These are phyloP conservation scores for Umbelopsis sp. DNA, from an alignment of 192 early-diverging fungal genomes.

Conservation along the genomic window DNA sequence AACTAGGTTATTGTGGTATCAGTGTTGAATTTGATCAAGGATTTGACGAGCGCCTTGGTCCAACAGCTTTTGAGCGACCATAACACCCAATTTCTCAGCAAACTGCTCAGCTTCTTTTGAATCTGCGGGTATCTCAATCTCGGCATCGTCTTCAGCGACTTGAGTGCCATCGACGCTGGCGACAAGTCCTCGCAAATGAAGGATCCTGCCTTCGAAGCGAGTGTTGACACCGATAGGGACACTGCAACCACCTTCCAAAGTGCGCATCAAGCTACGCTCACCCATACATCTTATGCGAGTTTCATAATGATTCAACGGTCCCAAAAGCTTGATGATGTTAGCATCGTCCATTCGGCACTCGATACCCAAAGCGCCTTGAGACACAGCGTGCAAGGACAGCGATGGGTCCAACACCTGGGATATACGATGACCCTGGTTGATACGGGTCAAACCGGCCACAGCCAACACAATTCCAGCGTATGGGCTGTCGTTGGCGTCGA, in stretches of 20 bases:
- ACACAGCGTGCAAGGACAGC: slow-evolving; percentile 83
- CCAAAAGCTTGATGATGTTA: slow-evolving; percentile 50
- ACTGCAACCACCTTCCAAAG: slow-evolving; percentile 92
- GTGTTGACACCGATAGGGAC: slow-evolving; percentile 91
- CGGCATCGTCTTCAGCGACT: slow-evolving; percentile 57
- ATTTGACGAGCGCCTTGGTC: slow-evolving; percentile 41
- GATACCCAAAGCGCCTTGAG: slow-evolving; percentile 89
- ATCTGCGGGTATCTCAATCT: slow-evolving; percentile 21
- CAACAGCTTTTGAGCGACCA: slow-evolving; percentile 45
- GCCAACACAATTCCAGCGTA: slow-evolving; percentile 86
- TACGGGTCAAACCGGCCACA: slow-evolving; percentile 79
- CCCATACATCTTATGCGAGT: slow-evolving; percentile 72
- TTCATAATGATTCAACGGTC: slow-evolving; percentile 63
- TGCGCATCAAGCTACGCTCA: slow-evolving; percentile 87
- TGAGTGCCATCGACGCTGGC: slow-evolving; percentile 74
- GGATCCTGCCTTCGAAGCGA: slow-evolving; percentile 41
- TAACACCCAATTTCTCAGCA: slow-evolving; percentile 44
- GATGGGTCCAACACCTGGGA: slow-evolving; percentile 63
- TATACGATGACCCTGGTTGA: slow-evolving; percentile 71
- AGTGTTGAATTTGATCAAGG: slow-evolving; percentile 12
- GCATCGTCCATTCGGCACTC: slow-evolving; percentile 77
- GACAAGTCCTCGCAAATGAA: slow-evolving; percentile 70
- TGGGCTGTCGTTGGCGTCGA: slow-evolving; percentile 72
- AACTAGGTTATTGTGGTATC: background rate
- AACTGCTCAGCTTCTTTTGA: slow-evolving; percentile 35